Evolutionary conservation across 2,329 filamentous ascomycete genomes (phyloP), one percentile per base, ranked within the genome.

Genomic region (Ophiosphaerella narmari): DNA sequence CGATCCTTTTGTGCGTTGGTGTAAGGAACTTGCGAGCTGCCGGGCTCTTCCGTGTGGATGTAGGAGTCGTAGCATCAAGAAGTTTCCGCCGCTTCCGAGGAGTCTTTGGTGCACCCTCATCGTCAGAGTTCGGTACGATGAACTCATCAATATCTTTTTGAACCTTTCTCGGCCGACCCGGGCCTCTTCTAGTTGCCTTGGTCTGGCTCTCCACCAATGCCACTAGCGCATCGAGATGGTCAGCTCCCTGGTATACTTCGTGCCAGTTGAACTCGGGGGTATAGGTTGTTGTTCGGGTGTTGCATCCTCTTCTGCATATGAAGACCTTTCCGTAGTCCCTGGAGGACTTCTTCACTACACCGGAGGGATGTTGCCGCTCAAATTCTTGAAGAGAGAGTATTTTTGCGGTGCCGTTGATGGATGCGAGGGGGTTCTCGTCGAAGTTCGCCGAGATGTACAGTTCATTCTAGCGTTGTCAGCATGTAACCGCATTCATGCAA

Each of bases 201-300:
- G 94, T 95, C 47, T 86, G 83, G 33, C 77, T 81, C 66, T 88
- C 83, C 13, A 97, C 81, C 55, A 87, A 76, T 26, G 87, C 82
- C 32, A 89, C 79, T 38, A 96, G 73, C 5, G 79, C 69, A 40
- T 83, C 81, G 26, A 96, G 79, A 55, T 88, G 82, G n/a, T 86
- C 78, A 29, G 79, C 78, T n/a, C 85, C 86, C 0, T 77, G 79
- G 62, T 90, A 96, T 2, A 95, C 75, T 37, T 96, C 85, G 67
- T 97, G 91, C 94, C 94, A 99, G 1, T 83, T 72, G 59, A 99
- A 96, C 63, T 97, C 91, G 12, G 94, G 86, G 0, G 93, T 97
- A 70, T 97, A 99, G 18, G 86, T 91, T 16, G 91, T 88, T 21
- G 92, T 96, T 50, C 91, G 81, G 11, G 90, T 89, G 68, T 95